These are phyloP conservation scores for Rhizophora mangle DNA, from an alignment of 345 rosid species.

Conservation along the genomic window DNA sequence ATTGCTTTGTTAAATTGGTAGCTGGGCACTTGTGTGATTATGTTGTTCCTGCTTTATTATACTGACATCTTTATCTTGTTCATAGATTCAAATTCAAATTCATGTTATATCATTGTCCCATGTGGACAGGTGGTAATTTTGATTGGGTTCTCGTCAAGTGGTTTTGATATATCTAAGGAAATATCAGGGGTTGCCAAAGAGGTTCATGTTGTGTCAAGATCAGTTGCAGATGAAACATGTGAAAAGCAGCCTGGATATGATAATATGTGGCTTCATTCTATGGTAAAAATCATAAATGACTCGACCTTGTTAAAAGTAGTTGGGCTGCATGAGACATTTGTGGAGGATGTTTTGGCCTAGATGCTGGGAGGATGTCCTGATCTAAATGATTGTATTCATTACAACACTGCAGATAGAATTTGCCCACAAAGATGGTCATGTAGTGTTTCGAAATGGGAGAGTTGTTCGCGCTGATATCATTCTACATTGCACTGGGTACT, in stretches of 20 bases:
- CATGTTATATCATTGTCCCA: conserved; percentile 4
- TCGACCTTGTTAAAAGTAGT: conserved; percentile 2
- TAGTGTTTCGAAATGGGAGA: conserved; percentile 56
- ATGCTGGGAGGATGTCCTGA: conserved; percentile 9
- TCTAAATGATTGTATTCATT: conserved; percentile 16
- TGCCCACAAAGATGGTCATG: conserved; percentile 55
- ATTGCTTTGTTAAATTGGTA: background rate
- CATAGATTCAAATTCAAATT: background rate
- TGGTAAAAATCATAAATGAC: conserved; percentile 44
- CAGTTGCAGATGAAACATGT: conserved; percentile 43
- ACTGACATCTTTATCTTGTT: background rate
- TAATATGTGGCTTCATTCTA: conserved; percentile 74
- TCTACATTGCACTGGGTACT: conserved; percentile 83
- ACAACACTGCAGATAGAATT: conserved; percentile 51
- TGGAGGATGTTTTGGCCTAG: background rate
- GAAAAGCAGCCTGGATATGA: conserved; percentile 40
- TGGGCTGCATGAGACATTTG: conserved; percentile 9
- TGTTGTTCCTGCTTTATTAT: conserved; percentile 9
- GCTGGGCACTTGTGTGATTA: background rate
- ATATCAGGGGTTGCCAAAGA: conserved; percentile 67
- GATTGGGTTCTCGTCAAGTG: conserved; percentile 70
- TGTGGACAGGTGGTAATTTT: conserved; percentile 55
- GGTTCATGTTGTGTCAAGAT: conserved; percentile 70
- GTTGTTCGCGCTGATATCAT: conserved; percentile 48
- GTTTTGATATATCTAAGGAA: conserved; percentile 70